Percentiles rank a stretch among this genome's conserved stretches.
Evolutionary conservation across 768 basidiomycete species (phyloP).

Genomic region (Clathrus columnatus): DNA sequence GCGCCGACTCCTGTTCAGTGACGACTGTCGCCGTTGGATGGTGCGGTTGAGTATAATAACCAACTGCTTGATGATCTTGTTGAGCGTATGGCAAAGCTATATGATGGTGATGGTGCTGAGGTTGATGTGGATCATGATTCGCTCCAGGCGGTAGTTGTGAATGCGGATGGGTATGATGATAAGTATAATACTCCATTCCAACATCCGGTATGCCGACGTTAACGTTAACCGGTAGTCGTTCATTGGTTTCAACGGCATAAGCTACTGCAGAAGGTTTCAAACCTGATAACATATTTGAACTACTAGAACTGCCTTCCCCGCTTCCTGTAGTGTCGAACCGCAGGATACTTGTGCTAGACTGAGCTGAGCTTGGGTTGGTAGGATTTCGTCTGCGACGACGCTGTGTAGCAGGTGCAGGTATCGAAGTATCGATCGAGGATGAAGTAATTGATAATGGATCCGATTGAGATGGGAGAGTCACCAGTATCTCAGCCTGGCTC

Average conservation of each 20-base stretch:
- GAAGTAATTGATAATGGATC: background rate
- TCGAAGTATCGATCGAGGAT: background rate
- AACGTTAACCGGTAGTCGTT: background rate
- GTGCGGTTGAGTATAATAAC: background rate
- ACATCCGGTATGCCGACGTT: background rate
- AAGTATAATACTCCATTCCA: background rate
- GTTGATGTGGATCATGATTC: background rate
- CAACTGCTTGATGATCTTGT: background rate
- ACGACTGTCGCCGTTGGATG: background rate
- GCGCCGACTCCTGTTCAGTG: background rate
- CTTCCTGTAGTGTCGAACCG: constrained; percentile 2
- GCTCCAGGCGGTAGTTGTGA: no score
- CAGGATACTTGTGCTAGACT: constrained; percentile 1
- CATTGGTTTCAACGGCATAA: constrained; percentile 8
- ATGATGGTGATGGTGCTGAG: background rate
- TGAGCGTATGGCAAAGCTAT: background rate
- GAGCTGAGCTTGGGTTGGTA: background rate
- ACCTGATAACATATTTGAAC: background rate
- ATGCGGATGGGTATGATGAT: no score
- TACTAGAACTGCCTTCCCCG: background rate
- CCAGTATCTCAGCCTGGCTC: background rate
- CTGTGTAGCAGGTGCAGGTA: background rate
- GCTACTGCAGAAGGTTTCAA: background rate
- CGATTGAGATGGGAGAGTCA: background rate
- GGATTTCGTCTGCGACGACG: background rate